These are phyloP conservation scores for Asterionellopsis glacialis DNA, from an alignment of 108 stramenopile species.

Conservation along the genomic window DNA sequence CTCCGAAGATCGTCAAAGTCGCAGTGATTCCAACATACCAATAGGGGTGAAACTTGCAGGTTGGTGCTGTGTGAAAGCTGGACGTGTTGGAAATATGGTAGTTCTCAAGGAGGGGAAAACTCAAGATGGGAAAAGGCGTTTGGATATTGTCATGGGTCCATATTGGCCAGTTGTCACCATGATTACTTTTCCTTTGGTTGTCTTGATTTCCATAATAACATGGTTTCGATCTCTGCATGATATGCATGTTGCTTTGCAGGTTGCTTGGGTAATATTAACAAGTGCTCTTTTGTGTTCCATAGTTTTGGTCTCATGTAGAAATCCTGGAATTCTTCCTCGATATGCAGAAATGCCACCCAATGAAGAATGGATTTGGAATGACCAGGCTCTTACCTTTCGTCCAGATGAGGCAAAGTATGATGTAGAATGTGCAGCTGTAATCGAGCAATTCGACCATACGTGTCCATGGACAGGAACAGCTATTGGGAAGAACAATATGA, in stretches of 20 bases:
- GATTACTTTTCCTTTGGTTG: conserved; percentile 29
- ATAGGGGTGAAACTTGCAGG: conserved; percentile 4
- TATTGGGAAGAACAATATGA: conserved; percentile 85
- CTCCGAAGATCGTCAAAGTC: neutral
- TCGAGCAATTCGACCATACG: conserved; percentile 89
- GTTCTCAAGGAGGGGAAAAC: conserved; percentile 6
- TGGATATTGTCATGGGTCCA: conserved; percentile 46
- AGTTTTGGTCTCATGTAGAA: conserved; percentile 29
- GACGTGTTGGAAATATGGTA: conserved; percentile 16
- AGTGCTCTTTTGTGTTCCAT: conserved; percentile 30
- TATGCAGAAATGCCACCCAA: conserved; percentile 19
- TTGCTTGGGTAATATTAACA: conserved; percentile 24
- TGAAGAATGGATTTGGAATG: conserved; percentile 71
- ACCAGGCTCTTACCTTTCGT: conserved; percentile 82
- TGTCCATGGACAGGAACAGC: conserved; percentile 80
- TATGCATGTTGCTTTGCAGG: conserved; percentile 20
- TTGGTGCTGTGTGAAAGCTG: neutral
- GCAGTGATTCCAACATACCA: conserved; percentile 2
- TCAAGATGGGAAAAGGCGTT: neutral
- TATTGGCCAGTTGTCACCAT: conserved; percentile 34
- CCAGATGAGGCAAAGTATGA: conserved; percentile 73
- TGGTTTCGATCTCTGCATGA: conserved; percentile 13
- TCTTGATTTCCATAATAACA: conserved; percentile 26
- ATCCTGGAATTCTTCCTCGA: conserved; percentile 56
- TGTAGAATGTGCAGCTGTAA: conserved; percentile 71